These are phyloP conservation scores for Dinochytrium kinnereticum DNA, from an alignment of 371 early-diverging fungal species.

Conservation along the genomic window DNA sequence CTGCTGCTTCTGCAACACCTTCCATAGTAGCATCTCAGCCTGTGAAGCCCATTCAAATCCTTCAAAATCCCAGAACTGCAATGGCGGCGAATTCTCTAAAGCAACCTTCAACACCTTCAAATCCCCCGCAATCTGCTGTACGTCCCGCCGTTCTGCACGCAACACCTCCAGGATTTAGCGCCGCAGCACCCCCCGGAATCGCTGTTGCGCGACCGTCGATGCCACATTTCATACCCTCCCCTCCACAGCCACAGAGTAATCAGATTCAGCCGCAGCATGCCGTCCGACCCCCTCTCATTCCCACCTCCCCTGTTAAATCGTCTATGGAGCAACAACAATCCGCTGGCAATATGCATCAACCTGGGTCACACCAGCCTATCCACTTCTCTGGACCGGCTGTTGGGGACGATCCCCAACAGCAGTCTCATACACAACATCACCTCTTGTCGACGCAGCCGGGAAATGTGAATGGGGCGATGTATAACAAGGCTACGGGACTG, in stretches of 20 bases:
- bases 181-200: conserved; percentile 1
- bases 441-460: too few relatives aligned
- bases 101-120: too few relatives aligned
- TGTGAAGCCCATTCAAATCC: conserved; percentile 5
- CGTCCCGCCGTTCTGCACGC: not conserved
- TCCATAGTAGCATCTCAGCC: conserved; percentile 2
- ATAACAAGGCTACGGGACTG: not conserved
- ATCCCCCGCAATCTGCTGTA: not conserved
- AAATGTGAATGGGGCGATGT: not conserved
- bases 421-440: too few relatives aligned
- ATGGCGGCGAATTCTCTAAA: not conserved
- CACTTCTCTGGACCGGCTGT: too few relatives aligned
- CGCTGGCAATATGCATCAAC: not conserved
- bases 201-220: not conserved
- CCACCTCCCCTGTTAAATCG: not conserved
- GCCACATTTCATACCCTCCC: not conserved
- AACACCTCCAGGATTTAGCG: not conserved
- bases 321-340: not conserved
- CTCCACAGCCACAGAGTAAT: too few relatives aligned
- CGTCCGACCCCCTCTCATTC: not conserved
- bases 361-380: not conserved
- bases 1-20: not conserved
- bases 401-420: too few relatives aligned
- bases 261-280: not conserved
- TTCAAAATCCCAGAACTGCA: not conserved